Conservation (phyloP, 2,329 filamentous ascomycete species). For the Botryosphaeria agaves region DNA sequence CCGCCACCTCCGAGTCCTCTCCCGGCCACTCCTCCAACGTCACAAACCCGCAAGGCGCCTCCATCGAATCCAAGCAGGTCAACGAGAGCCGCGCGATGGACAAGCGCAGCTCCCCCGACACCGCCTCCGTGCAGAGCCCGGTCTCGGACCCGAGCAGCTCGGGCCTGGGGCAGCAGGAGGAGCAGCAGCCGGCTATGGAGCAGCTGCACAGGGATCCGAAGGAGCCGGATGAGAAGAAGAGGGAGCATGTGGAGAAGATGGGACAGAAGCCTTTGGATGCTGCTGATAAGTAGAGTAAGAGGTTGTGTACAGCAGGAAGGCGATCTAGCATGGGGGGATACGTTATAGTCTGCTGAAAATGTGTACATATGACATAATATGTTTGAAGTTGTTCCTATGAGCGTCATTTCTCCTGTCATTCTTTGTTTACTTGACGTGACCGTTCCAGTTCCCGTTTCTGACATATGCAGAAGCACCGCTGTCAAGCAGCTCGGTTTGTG, state of each 20-base stretch:
- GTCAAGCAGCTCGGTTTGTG: too few relatives aligned
- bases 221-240: slow-evolving; percentile 7
- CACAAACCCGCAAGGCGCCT: neutral
- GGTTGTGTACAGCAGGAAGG: neutral
- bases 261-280: slow-evolving; percentile 8
- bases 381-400: too few relatives aligned
- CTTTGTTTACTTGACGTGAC: too few relatives aligned
- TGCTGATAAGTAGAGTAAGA: slow-evolving; percentile 5
- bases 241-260: slow-evolving; percentile 6
- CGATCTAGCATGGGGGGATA: too few relatives aligned
- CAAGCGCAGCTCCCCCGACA: neutral
- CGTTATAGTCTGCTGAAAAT: too few relatives aligned
- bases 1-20: neutral
- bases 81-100: neutral
- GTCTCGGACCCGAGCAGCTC: neutral
- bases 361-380: too few relatives aligned
- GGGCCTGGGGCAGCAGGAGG: neutral
- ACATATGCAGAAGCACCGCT: too few relatives aligned
- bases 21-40: neutral
- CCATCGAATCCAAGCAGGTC: neutral
- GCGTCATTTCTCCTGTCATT: too few relatives aligned
- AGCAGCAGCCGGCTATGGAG: neutral
- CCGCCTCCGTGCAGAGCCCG: neutral
- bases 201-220: slow-evolving; percentile 4
- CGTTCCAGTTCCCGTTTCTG: too few relatives aligned